A percentile compares a stretch with the other conserved stretches of the same genome.
Conservation (phyloP, 768 basidiomycete species). For the Mrakia hoshinonis region DNA sequence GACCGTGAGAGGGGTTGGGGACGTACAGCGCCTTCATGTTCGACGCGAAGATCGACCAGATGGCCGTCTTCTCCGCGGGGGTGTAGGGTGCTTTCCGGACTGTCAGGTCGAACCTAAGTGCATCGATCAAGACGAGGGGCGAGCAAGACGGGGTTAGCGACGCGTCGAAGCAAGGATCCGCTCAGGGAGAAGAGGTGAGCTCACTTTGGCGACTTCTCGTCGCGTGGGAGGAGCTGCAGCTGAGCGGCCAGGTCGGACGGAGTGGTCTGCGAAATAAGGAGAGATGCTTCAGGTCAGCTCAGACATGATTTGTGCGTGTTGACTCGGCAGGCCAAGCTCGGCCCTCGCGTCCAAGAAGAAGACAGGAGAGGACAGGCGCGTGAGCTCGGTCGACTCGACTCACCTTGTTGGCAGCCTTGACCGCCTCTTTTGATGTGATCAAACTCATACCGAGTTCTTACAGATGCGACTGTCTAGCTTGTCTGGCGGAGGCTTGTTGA, state of each 20-base stretch:
- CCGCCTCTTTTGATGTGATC: neutral
- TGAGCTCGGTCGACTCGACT: neutral
- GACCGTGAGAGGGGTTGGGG: neutral
- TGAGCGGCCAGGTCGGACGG: neutral
- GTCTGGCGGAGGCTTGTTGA: no score
- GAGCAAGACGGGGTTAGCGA: neutral
- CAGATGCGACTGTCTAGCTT: no score
- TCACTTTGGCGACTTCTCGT: neutral
- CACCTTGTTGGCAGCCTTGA: conserved; percentile 1
- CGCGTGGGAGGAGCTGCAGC: neutral
- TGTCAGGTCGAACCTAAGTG: neutral
- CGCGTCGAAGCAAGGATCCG: neutral
- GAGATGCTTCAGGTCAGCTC: neutral
- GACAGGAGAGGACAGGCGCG: neutral
- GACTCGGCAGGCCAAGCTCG: neutral
- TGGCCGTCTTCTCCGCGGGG: neutral
- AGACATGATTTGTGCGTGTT: neutral
- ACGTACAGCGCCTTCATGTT: conserved; percentile 2
- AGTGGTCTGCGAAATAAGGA: neutral
- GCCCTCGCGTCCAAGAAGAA: neutral
- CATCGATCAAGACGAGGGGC: neutral
- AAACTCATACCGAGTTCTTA: neutral
- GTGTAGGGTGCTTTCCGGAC: neutral
- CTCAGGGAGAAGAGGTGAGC: neutral
- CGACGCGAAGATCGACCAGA: neutral